Evolutionary conservation across 2,329 filamentous ascomycete species (phyloP).

Genomic region (Fusarium siculi): DNA sequence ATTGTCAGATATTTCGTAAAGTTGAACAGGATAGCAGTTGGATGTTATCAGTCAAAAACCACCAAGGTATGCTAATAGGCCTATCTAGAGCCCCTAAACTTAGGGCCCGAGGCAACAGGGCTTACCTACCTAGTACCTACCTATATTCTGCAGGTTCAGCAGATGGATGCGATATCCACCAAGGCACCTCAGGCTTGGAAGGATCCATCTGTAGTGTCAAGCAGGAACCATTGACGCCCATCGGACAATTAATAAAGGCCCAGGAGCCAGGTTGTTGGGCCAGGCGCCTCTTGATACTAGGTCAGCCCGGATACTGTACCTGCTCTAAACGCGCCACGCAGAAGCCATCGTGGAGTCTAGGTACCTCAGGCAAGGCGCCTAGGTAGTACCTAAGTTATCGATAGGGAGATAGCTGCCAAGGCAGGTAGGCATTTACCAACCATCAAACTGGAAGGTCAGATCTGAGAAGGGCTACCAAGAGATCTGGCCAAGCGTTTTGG

Average conservation of each 20-base stretch:
- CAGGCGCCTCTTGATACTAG: slow-evolving; percentile 1
- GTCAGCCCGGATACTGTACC: background rate
- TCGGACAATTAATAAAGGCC: background rate
- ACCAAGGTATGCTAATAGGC: background rate
- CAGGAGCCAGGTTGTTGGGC: slow-evolving; percentile 23
- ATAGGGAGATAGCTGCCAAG: background rate
- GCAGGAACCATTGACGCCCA: background rate
- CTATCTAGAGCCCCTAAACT: background rate
- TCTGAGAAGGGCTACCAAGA: background rate
- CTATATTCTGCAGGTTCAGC: background rate
- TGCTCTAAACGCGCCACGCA: slow-evolving; percentile 14
- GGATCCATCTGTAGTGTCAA: background rate
- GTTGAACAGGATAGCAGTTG: background rate
- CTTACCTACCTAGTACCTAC: background rate
- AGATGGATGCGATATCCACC: background rate
- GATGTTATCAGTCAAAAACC: background rate
- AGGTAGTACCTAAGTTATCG: background rate
- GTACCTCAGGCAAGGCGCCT: background rate
- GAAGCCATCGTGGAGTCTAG: slow-evolving; percentile 12
- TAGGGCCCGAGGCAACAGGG: background rate
- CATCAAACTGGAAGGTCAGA: background rate
- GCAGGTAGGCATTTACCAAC: background rate
- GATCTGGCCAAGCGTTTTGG: background rate
- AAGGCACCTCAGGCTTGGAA: background rate
- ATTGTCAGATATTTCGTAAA: background rate